Evolutionary conservation across 176 grass and related monocot genomes (phyloP), one percentile per base, ranked within the genome.

Genomic region (Zea luxurians): DNA sequence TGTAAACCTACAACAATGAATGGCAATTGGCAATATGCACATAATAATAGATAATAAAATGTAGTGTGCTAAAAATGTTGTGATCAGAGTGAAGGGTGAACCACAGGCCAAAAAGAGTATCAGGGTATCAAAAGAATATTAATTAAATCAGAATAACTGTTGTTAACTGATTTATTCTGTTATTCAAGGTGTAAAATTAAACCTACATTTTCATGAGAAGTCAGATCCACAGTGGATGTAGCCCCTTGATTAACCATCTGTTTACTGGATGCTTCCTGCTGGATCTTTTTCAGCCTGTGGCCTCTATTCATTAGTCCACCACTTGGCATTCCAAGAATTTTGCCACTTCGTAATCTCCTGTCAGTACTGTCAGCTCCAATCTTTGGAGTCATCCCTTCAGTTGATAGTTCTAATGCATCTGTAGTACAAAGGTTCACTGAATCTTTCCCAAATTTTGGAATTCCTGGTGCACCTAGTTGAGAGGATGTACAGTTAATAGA

Each of bases 311-410:
- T 3, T 47, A 53, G 50, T 69, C 16, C 62, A 68, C 11, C 9
- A 68, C 12, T 73, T 83, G 69, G 41, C 11, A 67, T 35, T 68
- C 38, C 37, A 16, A 61, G 37, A 37, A 74, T 70, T 64, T 62
- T 88, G 36, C 86, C 80, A 44, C 47, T 88, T 13, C 75, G 61
- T 52, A 88, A 78, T 74, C 4, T 53, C n/a, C 59, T 87, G 48
- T 36, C 34, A 76, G 58, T 55, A 70, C 8, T 82, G 0, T 47
- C 65, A 78, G 48, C 45, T 53, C 52, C 69, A 69, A 12, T 38
- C 16, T 16, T 70, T 17, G 37, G 5, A 69, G 7, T 53, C 52
- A 74, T 61, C 37, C 20, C 15, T 68, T 83, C 46, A 57, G 10
- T 13, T 72, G 13, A n/a, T 78, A 18, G 13, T 60, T 78, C 4